Percentiles rank a stretch among this genome's conserved stretches.
These are phyloP conservation scores for Suhomyces faveliae DNA, from an alignment of 805 yeast species.

Conservation along the genomic window DNA sequence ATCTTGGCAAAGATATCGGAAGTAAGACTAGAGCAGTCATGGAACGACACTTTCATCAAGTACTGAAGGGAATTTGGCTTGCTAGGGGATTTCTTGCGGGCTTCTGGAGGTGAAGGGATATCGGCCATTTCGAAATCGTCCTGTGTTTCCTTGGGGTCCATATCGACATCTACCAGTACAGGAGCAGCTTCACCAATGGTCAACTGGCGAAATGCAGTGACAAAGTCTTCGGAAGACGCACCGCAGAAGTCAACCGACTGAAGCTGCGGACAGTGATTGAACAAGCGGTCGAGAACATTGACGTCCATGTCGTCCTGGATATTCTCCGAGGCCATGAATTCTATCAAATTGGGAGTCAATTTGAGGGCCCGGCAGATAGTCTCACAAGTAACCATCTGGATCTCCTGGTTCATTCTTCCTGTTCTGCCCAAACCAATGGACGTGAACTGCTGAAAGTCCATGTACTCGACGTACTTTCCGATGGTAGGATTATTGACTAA, in stretches of 20 bases:
- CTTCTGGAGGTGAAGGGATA: not conserved
- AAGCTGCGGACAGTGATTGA: slow-evolving; percentile 53
- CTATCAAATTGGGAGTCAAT: slow-evolving; percentile 65
- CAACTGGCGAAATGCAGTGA: slow-evolving; percentile 52
- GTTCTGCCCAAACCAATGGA: slow-evolving; percentile 89
- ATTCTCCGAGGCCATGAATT: slow-evolving; percentile 81
- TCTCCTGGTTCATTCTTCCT: slow-evolving; percentile 84
- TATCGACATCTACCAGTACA: slow-evolving; percentile 4
- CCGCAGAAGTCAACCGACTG: slow-evolving; percentile 87
- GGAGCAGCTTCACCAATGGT: slow-evolving; percentile 19
- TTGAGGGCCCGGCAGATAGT: slow-evolving; percentile 66
- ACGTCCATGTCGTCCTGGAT: slow-evolving; percentile 78
- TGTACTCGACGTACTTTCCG: slow-evolving; percentile 64
- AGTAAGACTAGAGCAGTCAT: slow-evolving; percentile 82
- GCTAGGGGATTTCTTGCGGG: not conserved
- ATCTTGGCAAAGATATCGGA: slow-evolving; percentile 53
- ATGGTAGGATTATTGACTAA: slow-evolving; percentile 44
- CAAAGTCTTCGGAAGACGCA: slow-evolving; percentile 65
- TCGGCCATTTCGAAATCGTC: slow-evolving; percentile 5
- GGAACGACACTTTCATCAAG: slow-evolving; percentile 62
- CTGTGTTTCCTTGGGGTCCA: slow-evolving; percentile 4
- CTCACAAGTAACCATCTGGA: slow-evolving; percentile 79
- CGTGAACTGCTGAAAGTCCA: slow-evolving; percentile 87
- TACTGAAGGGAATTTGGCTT: slow-evolving; percentile 13
- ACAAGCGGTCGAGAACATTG: slow-evolving; percentile 52